Conservation (phyloP, 352 stramenopile genomes). For the Phytopythium vexans region DNA sequence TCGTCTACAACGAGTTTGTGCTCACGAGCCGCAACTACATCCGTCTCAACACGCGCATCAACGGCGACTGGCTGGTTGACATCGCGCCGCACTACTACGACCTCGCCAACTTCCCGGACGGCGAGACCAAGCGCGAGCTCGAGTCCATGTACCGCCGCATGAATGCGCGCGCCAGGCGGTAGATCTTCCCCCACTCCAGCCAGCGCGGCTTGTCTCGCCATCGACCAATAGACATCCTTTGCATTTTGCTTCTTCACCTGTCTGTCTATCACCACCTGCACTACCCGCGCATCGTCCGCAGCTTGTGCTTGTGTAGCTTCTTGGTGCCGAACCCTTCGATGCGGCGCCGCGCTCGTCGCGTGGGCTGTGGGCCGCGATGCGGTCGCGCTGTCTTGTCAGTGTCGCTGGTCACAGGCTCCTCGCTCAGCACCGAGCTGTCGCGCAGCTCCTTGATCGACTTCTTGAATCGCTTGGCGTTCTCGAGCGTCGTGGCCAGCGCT, state of each 20-base stretch:
- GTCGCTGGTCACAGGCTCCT: background rate
- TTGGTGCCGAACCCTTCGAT: constrained; percentile 40
- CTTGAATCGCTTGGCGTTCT: constrained; percentile 58
- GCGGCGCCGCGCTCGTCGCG: constrained; percentile 13
- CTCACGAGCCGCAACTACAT: constrained; percentile 99
- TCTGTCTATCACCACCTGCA: constrained; percentile 1
- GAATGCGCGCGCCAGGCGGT: constrained; percentile 26
- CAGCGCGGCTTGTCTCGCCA: constrained; percentile 4
- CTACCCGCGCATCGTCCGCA: constrained; percentile 26
- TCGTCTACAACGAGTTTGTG: constrained; percentile 99
- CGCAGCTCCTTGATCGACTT: constrained; percentile 58
- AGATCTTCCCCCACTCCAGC: background rate
- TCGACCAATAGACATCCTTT: constrained; percentile 45
- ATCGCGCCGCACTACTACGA: constrained; percentile 98
- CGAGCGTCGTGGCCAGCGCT: constrained; percentile 52
- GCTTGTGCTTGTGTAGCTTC: constrained; percentile 57
- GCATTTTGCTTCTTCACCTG: constrained; percentile 11
- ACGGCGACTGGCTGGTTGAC: constrained; percentile 90
- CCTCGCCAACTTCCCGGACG: constrained; percentile 96
- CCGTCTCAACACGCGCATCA: constrained; percentile 94
- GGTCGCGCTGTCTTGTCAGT: background rate
- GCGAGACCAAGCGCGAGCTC: constrained; percentile 94
- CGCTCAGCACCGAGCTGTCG: constrained; percentile 10
- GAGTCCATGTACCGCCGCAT: constrained; percentile 84
- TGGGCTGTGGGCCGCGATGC: constrained; percentile 5